Percentiles rank a stretch among this genome's conserved stretches.
Evolutionary conservation across 2,329 filamentous ascomycete species (phyloP).

Genomic region (Diaporthe citriasiana): DNA sequence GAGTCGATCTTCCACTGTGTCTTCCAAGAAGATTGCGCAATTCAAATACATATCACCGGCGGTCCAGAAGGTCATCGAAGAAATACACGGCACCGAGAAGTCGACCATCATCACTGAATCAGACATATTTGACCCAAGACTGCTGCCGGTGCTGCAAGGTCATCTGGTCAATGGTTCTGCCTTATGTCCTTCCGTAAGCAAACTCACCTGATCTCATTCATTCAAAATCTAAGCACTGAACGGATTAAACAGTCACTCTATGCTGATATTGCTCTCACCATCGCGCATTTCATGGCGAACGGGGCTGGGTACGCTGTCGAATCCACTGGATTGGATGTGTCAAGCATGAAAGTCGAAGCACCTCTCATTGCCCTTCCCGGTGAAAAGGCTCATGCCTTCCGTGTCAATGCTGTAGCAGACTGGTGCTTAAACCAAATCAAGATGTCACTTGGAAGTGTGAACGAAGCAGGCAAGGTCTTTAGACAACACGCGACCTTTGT

Average conservation of each 20-base stretch:
- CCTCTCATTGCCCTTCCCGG: constrained; percentile 7
- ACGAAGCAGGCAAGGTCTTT: background rate
- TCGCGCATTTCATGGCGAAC: background rate
- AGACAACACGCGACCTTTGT: background rate
- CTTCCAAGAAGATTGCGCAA: background rate
- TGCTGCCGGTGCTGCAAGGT: constrained; percentile 23
- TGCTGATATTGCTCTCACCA: constrained; percentile 25
- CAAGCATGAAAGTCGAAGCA: constrained; percentile 26
- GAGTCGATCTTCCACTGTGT: background rate
- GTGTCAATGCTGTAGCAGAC: background rate
- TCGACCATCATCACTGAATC: constrained; percentile 2
- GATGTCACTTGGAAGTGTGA: constrained; percentile 12
- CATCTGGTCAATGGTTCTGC: constrained; percentile 23
- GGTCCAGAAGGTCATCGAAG: constrained; percentile 7
- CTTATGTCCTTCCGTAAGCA: constrained; percentile 14
- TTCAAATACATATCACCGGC: constrained; percentile 4
- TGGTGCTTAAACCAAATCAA: constrained; percentile 2
- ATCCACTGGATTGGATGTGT: background rate
- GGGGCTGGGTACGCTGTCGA: background rate
- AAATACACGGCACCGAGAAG: background rate
- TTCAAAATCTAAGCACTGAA: background rate
- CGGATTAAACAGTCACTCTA: constrained; percentile 1
- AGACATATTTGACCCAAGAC: constrained; percentile 1
- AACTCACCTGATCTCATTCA: background rate
- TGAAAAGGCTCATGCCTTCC: constrained; percentile 2